Conservation (phyloP, 164 flowering plant genomes). For the Cinnamomum micranthum region DNA sequence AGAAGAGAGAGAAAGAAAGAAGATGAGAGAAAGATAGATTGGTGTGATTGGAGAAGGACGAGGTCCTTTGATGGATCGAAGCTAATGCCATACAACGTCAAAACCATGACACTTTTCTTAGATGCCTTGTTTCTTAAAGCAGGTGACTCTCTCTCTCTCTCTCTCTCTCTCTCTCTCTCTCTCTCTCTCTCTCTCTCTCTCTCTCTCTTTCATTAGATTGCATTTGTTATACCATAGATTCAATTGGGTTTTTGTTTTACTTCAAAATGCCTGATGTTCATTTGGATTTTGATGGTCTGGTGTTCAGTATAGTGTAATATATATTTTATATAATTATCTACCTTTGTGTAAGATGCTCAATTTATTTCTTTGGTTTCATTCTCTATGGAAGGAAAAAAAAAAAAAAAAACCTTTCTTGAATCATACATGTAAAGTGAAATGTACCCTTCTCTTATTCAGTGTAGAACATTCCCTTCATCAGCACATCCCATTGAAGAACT, state of each 20-base stretch:
- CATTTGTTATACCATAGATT: too few species aligned
- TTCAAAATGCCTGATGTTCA: background rate
- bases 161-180: background rate
- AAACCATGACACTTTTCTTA: background rate
- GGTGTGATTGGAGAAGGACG: constrained; percentile 7
- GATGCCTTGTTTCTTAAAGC: background rate
- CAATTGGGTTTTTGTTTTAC: too few species aligned
- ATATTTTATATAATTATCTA: too few species aligned
- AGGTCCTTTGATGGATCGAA: background rate
- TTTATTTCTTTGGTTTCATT: too few species aligned
- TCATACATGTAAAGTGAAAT: background rate
- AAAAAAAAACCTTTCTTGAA: too few species aligned
- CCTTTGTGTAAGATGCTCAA: background rate
- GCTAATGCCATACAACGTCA: background rate
- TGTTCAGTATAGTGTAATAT: background rate
- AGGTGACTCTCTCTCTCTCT: constrained; percentile 3
- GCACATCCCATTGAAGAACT: background rate
- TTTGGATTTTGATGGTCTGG: background rate
- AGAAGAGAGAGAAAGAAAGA: constrained; percentile 1
- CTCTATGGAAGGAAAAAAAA: too few species aligned
- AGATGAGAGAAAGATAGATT: background rate
- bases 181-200: background rate
- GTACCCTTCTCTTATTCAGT: too few species aligned
- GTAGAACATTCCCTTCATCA: too few species aligned
- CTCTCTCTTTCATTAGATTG: too few species aligned